Evolutionary conservation across 163 green algal genomes (phyloP).

Genomic region (Chlorella variabilis): DNA sequence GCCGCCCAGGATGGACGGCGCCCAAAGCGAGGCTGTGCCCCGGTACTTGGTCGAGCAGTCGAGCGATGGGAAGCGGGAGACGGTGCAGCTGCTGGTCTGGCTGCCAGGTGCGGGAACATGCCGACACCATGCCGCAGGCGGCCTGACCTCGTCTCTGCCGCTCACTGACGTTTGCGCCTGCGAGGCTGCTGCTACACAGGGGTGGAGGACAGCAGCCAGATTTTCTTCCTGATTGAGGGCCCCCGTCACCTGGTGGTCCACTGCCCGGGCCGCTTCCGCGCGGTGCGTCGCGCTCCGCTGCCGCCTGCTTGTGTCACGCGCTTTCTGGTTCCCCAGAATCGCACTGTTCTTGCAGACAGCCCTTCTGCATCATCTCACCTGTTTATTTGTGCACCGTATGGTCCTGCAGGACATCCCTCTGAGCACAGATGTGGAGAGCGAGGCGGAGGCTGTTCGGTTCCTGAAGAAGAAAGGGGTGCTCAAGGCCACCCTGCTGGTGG

Average conservation of each 20-base stretch:
- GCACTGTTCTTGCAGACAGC: no score
- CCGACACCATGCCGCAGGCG: neutral
- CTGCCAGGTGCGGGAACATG: slow-evolving; percentile 15
- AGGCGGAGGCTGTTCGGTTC: slow-evolving; percentile 40
- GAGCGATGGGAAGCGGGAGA: neutral
- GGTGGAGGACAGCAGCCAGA: slow-evolving; percentile 6
- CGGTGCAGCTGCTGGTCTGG: neutral
- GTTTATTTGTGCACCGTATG: neutral
- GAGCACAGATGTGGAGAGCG: slow-evolving; percentile 24
- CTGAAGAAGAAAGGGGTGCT: slow-evolving; percentile 35
- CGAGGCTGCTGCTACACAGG: slow-evolving; percentile 5
- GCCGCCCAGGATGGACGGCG: no score
- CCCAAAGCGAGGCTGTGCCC: neutral
- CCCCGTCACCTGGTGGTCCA: slow-evolving; percentile 6
- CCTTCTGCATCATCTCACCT: neutral
- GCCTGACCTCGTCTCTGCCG: neutral
- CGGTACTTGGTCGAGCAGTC: neutral
- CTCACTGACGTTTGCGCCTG: neutral
- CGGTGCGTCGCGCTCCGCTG: slow-evolving; percentile 19
- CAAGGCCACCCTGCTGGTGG: slow-evolving; percentile 26
- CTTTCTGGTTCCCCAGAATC: no score
- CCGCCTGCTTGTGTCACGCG: no score
- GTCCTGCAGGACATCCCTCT: slow-evolving; percentile 44
- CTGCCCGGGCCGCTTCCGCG: slow-evolving; percentile 29
- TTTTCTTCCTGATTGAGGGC: neutral